phyloP scores from a whole-genome alignment of 208 protist genomes.

The Leishmania aethiopica region DNA sequence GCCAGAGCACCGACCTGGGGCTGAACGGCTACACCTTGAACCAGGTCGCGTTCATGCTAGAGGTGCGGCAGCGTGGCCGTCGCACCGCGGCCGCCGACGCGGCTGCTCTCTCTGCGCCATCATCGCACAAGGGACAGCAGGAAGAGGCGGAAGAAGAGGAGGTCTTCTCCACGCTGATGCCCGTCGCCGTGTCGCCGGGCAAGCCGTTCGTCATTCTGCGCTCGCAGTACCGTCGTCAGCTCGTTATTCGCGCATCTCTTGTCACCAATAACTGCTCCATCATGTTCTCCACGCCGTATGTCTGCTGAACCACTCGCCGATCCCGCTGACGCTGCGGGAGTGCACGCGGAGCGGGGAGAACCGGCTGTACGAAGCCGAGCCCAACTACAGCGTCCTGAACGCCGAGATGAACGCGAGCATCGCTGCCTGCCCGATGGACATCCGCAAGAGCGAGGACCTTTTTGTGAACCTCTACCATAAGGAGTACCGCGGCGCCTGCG shows the following conservation, averaged over 20 bases:
- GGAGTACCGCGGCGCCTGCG: conserved; percentile 37
- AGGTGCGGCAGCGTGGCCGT: conserved; percentile 39
- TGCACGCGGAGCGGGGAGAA: conserved; percentile 51
- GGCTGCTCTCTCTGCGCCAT: conserved; percentile 17
- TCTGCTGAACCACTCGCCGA: conserved; percentile 80
- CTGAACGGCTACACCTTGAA: conserved; percentile 37
- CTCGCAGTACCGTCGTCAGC: conserved; percentile 36
- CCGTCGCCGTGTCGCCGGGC: conserved; percentile 13
- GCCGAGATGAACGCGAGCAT: conserved; percentile 57
- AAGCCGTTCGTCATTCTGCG: conserved; percentile 33
- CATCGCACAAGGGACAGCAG: conserved; percentile 2
- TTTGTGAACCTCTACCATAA: conserved; percentile 71
- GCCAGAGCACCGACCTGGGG: conserved; percentile 40
- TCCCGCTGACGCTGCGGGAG: conserved; percentile 61
- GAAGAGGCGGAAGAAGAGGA: conserved; percentile 23
- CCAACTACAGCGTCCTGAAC: conserved; percentile 67
- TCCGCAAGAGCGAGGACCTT: conserved; percentile 55
- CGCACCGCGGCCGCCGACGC: not conserved
- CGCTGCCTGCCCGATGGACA: conserved; percentile 49
- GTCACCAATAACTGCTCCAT: conserved; percentile 32
- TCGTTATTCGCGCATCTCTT: conserved; percentile 46
- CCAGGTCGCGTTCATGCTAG: conserved; percentile 39
- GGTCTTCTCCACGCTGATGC: conserved; percentile 29
- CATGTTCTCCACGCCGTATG: conserved; percentile 64
- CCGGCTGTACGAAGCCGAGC: conserved; percentile 25